Evolutionary conservation across 805 yeast species (phyloP).

Genomic region (Candida taoyuanica): DNA sequence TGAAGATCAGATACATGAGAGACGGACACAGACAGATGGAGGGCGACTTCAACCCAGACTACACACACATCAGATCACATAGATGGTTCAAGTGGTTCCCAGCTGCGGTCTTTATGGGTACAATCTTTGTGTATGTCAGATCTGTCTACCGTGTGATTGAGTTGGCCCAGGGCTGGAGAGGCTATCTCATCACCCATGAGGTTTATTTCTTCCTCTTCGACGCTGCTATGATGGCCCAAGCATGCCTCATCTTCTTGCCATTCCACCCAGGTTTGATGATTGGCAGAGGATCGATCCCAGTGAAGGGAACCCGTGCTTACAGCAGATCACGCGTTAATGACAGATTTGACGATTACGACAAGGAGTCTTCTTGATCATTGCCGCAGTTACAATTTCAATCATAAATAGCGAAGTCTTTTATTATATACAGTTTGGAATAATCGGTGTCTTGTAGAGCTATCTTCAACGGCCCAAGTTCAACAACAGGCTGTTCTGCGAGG

Average conservation of each 20-base stretch:
- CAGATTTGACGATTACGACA: not conserved
- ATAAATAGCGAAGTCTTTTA: not conserved
- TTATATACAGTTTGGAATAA: not conserved
- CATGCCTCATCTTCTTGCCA: conserved; percentile 42
- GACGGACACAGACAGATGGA: conserved; percentile 24
- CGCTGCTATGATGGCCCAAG: conserved; percentile 54
- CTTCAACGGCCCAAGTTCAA: conserved; percentile 65
- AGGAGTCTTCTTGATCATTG: not conserved
- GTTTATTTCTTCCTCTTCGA: conserved; percentile 56
- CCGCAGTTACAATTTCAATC: not conserved
- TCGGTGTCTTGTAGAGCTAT: too few relatives aligned
- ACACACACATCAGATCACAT: conserved; percentile 32
- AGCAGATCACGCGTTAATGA: not conserved
- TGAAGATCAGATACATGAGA: conserved; percentile 31
- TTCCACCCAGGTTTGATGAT: conserved; percentile 64
- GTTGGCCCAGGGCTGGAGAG: conserved; percentile 67
- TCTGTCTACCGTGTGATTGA: conserved; percentile 73
- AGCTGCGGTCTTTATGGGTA: conserved; percentile 40
- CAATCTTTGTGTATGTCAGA: conserved; percentile 53
- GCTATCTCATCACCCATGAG: conserved; percentile 59
- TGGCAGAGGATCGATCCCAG: conserved; percentile 10
- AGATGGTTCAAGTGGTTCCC: conserved; percentile 40
- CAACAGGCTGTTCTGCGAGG: conserved; percentile 47
- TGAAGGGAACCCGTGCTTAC: conserved; percentile 4
- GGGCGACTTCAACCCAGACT: conserved; percentile 34